Conservation (phyloP, 1,284 basidiomycete genomes). For the Ceratobasidium sp. region DNA sequence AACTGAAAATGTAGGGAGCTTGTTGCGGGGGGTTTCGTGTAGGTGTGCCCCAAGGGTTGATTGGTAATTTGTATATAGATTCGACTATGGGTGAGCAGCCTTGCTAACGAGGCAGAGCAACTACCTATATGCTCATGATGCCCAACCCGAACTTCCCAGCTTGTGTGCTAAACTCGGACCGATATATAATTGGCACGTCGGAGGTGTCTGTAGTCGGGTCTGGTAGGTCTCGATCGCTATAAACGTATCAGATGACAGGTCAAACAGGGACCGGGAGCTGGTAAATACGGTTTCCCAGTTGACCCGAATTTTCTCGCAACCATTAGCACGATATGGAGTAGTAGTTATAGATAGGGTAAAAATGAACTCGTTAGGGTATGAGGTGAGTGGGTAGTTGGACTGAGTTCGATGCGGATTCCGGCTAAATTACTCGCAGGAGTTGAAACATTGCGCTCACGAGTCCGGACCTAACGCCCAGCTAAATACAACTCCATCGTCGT, state of each 20-base stretch:
- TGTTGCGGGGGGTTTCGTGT: too few relatives aligned
- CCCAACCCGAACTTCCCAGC: constrained; percentile 15
- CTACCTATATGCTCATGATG: constrained; percentile 14
- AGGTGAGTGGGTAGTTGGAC: not conserved
- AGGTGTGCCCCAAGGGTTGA: not conserved
- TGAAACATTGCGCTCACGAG: not conserved
- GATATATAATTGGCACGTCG: constrained; percentile 35
- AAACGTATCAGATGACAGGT: constrained; percentile 26
- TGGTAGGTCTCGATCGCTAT: constrained; percentile 24
- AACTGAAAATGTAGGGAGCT: too few relatives aligned
- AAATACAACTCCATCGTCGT: constrained; percentile 22
- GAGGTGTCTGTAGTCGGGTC: constrained; percentile 17
- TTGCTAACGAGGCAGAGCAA: not conserved
- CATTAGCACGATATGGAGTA: constrained; percentile 19
- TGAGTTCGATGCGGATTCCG: constrained; percentile 20
- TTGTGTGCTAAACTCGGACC: constrained; percentile 35
- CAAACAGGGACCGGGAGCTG: not conserved
- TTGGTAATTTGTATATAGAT: not conserved
- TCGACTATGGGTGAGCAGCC: not conserved
- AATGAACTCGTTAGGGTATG: constrained; percentile 25
- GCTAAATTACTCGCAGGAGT: not conserved
- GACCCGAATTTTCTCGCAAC: constrained; percentile 27
- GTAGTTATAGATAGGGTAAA: constrained; percentile 12
- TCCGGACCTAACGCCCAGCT: constrained; percentile 30
- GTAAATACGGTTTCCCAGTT: constrained; percentile 27